Percentiles rank a stretch among this genome's conserved stretches.
These are phyloP conservation scores for Aureobasidium lini DNA, from an alignment of 2,329 filamentous ascomycete species.

Conservation along the genomic window DNA sequence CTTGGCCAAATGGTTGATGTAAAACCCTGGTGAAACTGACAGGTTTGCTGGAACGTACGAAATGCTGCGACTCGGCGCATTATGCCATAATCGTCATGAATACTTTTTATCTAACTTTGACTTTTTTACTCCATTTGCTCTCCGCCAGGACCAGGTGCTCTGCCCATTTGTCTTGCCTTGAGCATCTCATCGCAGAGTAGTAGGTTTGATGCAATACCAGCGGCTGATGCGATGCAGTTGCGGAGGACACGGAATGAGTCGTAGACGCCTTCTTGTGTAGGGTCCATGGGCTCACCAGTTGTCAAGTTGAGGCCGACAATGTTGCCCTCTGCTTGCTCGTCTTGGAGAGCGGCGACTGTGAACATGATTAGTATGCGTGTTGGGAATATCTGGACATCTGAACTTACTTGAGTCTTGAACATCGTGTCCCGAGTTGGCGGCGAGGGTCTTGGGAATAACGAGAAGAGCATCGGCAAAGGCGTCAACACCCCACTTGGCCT, in stretches of 20 bases:
- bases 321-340: conserved; percentile 77
- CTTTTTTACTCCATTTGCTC: conserved; percentile 12
- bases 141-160: conserved; percentile 10
- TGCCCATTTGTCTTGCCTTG: conserved; percentile 87
- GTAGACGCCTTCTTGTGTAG: conserved; percentile 82
- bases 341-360: conserved; percentile 74
- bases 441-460: conserved; percentile 94
- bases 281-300: conserved; percentile 91
- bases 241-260: conserved; percentile 93
- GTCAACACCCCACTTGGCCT: conserved; percentile 90
- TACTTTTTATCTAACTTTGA: conserved; percentile 4
- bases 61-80: conserved; percentile 2
- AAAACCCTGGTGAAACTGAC: not conserved
- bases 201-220: conserved; percentile 91
- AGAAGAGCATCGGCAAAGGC: conserved; percentile 93
- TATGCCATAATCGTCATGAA: conserved; percentile 9
- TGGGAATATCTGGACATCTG: not conserved
- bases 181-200: conserved; percentile 93
- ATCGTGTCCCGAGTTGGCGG: conserved; percentile 91
- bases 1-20: no score
- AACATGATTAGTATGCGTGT: conserved; percentile 17
- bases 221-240: conserved; percentile 88
- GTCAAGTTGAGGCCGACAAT: conserved; percentile 78
- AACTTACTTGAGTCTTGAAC: conserved; percentile 86
- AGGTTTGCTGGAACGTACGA: not conserved